Evolutionary conservation across 805 yeast species (phyloP).

Genomic region (Pichia cabralensis): DNA sequence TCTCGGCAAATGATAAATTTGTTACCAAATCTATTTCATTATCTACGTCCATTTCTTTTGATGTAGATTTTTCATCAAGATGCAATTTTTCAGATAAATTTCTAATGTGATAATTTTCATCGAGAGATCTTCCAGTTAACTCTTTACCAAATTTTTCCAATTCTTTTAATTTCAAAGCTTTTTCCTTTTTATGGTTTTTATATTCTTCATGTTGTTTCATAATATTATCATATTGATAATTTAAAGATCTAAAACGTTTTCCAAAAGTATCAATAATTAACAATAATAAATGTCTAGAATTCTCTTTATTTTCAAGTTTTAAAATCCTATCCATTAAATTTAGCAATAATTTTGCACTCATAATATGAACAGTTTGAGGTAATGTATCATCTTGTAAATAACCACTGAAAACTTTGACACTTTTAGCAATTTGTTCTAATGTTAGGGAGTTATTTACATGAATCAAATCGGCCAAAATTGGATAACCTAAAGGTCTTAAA

Average conservation of each 20-base stretch:
- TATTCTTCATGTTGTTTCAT: constrained; percentile 50
- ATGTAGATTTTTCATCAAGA: not conserved
- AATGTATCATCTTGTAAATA: constrained; percentile 72
- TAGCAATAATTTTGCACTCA: constrained; percentile 86
- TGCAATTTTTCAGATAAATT: constrained; percentile 6
- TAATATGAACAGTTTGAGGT: constrained; percentile 85
- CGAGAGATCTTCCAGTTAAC: constrained; percentile 18
- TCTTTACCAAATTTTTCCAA: constrained; percentile 31
- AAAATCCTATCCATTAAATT: constrained; percentile 84
- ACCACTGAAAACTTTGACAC: constrained; percentile 73
- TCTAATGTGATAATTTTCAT: constrained; percentile 7
- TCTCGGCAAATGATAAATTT: constrained; percentile 32
- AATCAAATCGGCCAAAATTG: constrained; percentile 90
- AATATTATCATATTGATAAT: constrained; percentile 59
- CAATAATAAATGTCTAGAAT: constrained; percentile 76
- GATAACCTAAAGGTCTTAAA: constrained; percentile 84
- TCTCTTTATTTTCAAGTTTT: constrained; percentile 71
- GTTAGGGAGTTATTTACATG: constrained; percentile 82
- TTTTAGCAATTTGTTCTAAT: constrained; percentile 75
- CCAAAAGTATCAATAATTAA: constrained; percentile 82
- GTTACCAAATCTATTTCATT: constrained; percentile 3
- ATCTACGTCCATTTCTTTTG: constrained; percentile 13
- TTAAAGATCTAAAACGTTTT: constrained; percentile 66
- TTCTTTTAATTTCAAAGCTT: constrained; percentile 32
- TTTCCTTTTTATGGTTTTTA: constrained; percentile 33